Evolutionary conservation across 1,139 yeast genomes (phyloP), one percentile per base, ranked within the genome.

Genomic region (Saccharomycopsis hybrid): DNA sequence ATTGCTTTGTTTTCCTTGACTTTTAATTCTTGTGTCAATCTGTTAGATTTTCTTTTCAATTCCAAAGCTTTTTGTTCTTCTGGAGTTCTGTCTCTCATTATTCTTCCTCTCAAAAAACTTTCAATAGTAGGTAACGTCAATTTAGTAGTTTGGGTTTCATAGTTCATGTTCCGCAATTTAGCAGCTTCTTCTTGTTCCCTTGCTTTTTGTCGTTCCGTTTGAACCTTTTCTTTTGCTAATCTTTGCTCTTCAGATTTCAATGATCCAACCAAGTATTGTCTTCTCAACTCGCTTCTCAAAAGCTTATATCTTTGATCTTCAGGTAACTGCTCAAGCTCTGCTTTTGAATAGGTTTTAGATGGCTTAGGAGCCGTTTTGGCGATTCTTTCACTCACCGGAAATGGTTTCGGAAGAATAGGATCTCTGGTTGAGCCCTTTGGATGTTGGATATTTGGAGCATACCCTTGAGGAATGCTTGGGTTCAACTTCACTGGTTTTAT

Each of bases 101-200:
- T 68, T 18, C 90, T 85, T 2, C 86, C 86, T 38, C 76, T 64
- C 56, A 85, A 69, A 57, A 83, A 73, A 41, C 78, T 73, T 59
- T 85, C 90, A 56, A 89, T 72, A 2, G 96, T 85, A 44, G 96
- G 96, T 49, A 87, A 72, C 1, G 96, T 85, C 59, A 84, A 74
- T 59, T 70, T 69, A 44, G 81, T 74, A 25, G 88, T 81, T 53
- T 71, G 73, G 4, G 80, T 70, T 56, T 70, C 73, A 56, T 66
- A 67, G 52, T 71, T 60, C 59, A 59, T 68, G 56, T 60, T 64
- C 36, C 49, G 53, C 11, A 55, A 58, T 48, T 61, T 59, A 28
- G 60, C 50, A 63, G 59, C 54, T 64, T 62, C 53, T 57, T 50
- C 56, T 46, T 57, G 55, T n/a, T n/a, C n/a, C n/a, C n/a, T n/a